A percentile compares a stretch with the other conserved stretches of the same genome.
phyloP scores from a whole-genome alignment of 257 asterid genomes.

The Oldenlandia corymbosa region DNA sequence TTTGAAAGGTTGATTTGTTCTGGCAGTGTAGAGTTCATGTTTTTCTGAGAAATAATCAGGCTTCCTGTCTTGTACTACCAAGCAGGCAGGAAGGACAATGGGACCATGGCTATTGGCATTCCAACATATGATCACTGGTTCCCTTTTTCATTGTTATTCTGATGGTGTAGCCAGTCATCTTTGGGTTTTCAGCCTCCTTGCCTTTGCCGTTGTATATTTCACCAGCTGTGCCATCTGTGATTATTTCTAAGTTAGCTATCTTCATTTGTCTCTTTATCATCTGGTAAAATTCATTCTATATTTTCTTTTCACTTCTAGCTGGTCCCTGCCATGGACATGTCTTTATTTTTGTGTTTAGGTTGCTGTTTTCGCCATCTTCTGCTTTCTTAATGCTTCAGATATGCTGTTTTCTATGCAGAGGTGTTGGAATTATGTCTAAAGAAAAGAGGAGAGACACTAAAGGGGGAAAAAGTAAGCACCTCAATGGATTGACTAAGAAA shows the following conservation, averaged over 20 bases:
- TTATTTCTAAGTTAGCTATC: not conserved
- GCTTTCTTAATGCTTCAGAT: not conserved
- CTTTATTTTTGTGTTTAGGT: not conserved
- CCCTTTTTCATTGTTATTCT: not conserved
- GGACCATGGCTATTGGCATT: not conserved
- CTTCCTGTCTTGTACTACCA: not conserved
- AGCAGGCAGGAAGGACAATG: not conserved
- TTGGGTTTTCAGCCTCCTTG: not conserved
- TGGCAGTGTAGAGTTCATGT: too few species aligned
- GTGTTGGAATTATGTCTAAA: constrained; percentile 30
- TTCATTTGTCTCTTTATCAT: not conserved
- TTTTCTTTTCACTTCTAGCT: too few species aligned
- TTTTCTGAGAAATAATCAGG: too few species aligned
- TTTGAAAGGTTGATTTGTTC: too few species aligned
- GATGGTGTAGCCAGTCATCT: not conserved
- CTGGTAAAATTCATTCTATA: too few species aligned
- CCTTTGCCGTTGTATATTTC: not conserved
- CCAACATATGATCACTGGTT: not conserved
- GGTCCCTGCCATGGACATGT: not conserved
- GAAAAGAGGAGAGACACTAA: constrained; percentile 15
- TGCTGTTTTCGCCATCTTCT: not conserved
- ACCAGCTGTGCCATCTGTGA: not conserved
- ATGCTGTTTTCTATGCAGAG: constrained; percentile 4
- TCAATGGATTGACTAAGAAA: constrained; percentile 19
- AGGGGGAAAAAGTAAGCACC: constrained; percentile 21